phyloP scores from a whole-genome alignment of 345 rosid genomes.

The Excoecaria cochinchinensis region DNA sequence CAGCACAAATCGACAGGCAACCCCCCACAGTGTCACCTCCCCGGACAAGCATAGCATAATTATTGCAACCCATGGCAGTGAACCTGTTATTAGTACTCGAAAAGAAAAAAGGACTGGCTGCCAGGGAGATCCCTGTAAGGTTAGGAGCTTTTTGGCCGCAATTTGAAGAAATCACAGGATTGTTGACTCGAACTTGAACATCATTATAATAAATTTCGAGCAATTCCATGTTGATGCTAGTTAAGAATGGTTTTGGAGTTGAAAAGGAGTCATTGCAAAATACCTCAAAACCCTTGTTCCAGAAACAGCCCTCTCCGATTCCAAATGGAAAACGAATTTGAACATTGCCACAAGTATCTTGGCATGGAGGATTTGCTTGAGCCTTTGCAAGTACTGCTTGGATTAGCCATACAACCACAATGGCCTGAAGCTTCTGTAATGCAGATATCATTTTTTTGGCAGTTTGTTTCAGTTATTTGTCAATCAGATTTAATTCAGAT shows the following conservation, averaged over 20 bases:
- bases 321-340: neutral
- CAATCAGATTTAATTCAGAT: too few species aligned
- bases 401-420: neutral
- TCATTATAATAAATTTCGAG: neutral
- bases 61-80: too few species aligned
- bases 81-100: neutral
- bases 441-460: too few species aligned
- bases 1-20: too few species aligned
- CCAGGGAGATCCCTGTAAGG: neutral
- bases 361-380: neutral
- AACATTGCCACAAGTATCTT: neutral
- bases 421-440: too few species aligned
- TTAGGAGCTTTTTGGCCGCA: neutral
- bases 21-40: neutral
- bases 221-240: neutral
- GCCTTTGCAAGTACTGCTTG: neutral
- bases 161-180: neutral
- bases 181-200: neutral
- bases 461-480: too few species aligned
- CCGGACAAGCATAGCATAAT: neutral
- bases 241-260: neutral
- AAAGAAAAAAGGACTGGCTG: neutral
- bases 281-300: neutral
- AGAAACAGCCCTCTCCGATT: neutral
- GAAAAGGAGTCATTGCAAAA: neutral